Evolutionary conservation across 2,329 filamentous ascomycete genomes (phyloP), one percentile per base, ranked within the genome.

Genomic region (Fusarium sp.): DNA sequence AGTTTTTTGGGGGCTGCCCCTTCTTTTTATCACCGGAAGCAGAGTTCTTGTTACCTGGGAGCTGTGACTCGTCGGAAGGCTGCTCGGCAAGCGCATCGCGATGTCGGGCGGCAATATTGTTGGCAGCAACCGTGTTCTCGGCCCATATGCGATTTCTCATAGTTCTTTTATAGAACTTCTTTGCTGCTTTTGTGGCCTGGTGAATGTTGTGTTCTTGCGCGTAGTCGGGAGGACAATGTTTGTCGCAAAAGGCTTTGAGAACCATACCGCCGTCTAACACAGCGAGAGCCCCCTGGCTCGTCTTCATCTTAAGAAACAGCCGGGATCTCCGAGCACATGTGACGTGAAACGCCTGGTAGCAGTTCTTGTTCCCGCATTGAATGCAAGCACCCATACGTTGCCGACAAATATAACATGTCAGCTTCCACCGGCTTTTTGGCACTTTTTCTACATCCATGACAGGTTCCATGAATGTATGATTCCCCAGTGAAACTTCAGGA

Each of bases 381-480:
- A 99, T 98, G 80, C 95, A 98, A 42, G 96, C 95, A 23, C 96
- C 96, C 96, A 99, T 99, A 74, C 91, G 92, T 81, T 99, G 96
- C 71, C 94, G 92, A 82, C 96, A 99, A 60, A 99, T 97, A 79
- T 99, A 99, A 82, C 96, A 99, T 42, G 88, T 90, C 76, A 98
- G 84, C 79, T 93, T 97, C 96, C 96, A 99, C 67, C 96, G 88
- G 66, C 91, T 94, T 78, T 94, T 96, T 1, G 96, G 96, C 5
- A 99, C 95, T 80, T 98, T 98, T 78, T 99, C 96, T 37, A 99
- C 93, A 73, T 98, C 96, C 85, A 96, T 97, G 53, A 99, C 94
- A 1, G 96, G 96, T 77, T 99, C 96, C 93, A 98, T 98, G 78
- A 98, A 96, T 10, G 94, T 97, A 66, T 93, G 92, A 76, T 99